Evolutionary conservation across 1,284 basidiomycete genomes (phyloP).

Genomic region (Boletus smithii): DNA sequence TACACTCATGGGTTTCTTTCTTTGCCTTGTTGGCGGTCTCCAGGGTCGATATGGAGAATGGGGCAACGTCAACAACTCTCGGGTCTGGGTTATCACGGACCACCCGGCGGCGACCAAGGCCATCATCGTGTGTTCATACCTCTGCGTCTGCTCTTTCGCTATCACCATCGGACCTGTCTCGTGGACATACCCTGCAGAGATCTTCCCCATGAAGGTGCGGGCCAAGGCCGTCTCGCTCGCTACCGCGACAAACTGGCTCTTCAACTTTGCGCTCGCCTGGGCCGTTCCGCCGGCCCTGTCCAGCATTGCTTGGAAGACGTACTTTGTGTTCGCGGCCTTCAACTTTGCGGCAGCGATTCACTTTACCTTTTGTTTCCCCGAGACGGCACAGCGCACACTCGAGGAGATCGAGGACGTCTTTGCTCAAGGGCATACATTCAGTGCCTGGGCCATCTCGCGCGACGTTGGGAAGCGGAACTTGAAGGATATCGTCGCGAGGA

Average conservation of each 20-base stretch:
- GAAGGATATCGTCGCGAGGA: constrained; percentile 37
- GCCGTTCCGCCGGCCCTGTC: constrained; percentile 56
- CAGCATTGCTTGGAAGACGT: constrained; percentile 56
- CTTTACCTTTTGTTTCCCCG: constrained; percentile 71
- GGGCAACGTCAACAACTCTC: constrained; percentile 33
- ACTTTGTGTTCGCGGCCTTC: constrained; percentile 77
- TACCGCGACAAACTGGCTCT: constrained; percentile 65
- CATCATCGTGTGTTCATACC: constrained; percentile 73
- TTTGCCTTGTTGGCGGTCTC: constrained; percentile 73
- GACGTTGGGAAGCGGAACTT: constrained; percentile 63
- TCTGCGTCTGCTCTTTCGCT: constrained; percentile 72
- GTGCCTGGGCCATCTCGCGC: constrained; percentile 66
- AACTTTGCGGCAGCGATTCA: constrained; percentile 70
- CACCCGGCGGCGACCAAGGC: constrained; percentile 59
- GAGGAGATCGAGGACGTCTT: constrained; percentile 79
- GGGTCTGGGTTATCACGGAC: constrained; percentile 59
- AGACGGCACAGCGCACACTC: constrained; percentile 67
- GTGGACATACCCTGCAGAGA: constrained; percentile 66
- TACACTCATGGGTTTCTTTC: constrained; percentile 68
- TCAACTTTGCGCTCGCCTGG: constrained; percentile 72
- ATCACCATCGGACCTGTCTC: constrained; percentile 75
- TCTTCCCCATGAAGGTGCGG: constrained; percentile 69
- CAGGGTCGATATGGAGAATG: constrained; percentile 66
- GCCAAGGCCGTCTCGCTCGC: constrained; percentile 69
- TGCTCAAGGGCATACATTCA: constrained; percentile 60